phyloP scores from a whole-genome alignment of 192 early-diverging fungal genomes.

The Spinellus fusiger region DNA sequence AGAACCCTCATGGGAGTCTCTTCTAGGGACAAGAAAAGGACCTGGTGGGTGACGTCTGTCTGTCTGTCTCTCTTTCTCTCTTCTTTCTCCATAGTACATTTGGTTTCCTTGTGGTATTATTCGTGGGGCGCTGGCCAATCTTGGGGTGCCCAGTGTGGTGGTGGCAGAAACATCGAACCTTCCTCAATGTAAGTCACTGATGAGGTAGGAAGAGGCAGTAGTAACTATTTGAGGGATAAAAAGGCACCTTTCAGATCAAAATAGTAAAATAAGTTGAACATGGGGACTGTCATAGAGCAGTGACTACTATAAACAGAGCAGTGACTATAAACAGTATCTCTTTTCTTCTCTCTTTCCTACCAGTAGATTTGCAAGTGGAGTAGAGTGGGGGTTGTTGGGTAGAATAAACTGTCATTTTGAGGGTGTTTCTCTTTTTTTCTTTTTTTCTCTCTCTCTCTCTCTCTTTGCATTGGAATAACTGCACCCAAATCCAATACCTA shows the following conservation, averaged over 20 bases:
- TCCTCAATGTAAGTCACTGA: conserved; percentile 63
- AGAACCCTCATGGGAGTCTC: background rate
- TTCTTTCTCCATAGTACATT: conserved; percentile 54
- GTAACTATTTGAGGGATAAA: background rate
- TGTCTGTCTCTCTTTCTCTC: background rate
- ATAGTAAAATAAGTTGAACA: conserved; percentile 44
- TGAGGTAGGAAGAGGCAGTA: background rate
- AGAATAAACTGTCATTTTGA: too few species aligned
- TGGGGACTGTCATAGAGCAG: too few species aligned
- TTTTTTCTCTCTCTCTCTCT: background rate
- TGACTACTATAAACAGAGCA: too few species aligned
- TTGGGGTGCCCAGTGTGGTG: conserved; percentile 82
- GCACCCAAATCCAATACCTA: background rate
- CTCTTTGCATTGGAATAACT: background rate
- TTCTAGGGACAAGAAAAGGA: background rate
- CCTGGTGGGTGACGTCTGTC: background rate
- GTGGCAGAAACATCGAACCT: conserved; percentile 80
- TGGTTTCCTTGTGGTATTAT: conserved; percentile 98
- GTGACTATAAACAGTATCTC: too few species aligned
- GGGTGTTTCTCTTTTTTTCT: background rate
- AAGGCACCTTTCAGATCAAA: conserved; percentile 74
- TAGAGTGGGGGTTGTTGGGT: too few species aligned
- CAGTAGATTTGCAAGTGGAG: too few species aligned
- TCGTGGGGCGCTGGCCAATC: conserved; percentile 85
- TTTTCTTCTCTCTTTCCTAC: background rate